phyloP scores from a whole-genome alignment of 768 basidiomycete species.

The Dictyophora rubrovolvata region DNA sequence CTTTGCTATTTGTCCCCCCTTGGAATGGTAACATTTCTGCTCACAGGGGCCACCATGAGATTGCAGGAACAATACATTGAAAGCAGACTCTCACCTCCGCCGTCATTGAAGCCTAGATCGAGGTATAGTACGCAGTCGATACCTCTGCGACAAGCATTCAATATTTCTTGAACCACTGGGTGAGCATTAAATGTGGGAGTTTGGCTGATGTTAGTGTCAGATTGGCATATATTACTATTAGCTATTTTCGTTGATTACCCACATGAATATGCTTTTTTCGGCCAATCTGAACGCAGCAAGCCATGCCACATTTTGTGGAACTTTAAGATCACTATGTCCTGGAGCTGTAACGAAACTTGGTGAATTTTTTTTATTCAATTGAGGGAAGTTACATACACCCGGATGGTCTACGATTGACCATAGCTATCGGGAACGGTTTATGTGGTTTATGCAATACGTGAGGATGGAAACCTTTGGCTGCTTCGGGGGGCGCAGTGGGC shows the following conservation, averaged over 20 bases:
- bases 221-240: neutral
- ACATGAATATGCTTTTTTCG: slow-evolving; percentile 54
- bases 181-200: slow-evolving; percentile 62
- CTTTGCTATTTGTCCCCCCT: slow-evolving; percentile 66
- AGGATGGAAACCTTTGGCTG: slow-evolving; percentile 45
- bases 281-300: slow-evolving; percentile 54
- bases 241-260: slow-evolving; percentile 10
- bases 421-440: slow-evolving; percentile 49
- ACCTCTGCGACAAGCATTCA: slow-evolving; percentile 51
- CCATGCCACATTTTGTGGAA: slow-evolving; percentile 61
- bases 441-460: slow-evolving; percentile 52
- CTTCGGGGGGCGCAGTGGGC: slow-evolving; percentile 1
- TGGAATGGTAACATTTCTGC: slow-evolving; percentile 57
- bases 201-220: slow-evolving; percentile 31
- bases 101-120: slow-evolving; percentile 41
- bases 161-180: slow-evolving; percentile 47
- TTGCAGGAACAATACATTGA: slow-evolving; percentile 16
- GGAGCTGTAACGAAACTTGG: slow-evolving; percentile 20
- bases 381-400: slow-evolving; percentile 28
- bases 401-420: slow-evolving; percentile 53
- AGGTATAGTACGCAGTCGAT: slow-evolving; percentile 52
- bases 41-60: slow-evolving; percentile 33
- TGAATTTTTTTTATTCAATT: neutral
- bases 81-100: neutral
- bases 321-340: slow-evolving; percentile 35